Base-by-base conservation (phyloP, 1,284 basidiomycete species). In the Pseudomicrostroma phylloplanum region DNA sequence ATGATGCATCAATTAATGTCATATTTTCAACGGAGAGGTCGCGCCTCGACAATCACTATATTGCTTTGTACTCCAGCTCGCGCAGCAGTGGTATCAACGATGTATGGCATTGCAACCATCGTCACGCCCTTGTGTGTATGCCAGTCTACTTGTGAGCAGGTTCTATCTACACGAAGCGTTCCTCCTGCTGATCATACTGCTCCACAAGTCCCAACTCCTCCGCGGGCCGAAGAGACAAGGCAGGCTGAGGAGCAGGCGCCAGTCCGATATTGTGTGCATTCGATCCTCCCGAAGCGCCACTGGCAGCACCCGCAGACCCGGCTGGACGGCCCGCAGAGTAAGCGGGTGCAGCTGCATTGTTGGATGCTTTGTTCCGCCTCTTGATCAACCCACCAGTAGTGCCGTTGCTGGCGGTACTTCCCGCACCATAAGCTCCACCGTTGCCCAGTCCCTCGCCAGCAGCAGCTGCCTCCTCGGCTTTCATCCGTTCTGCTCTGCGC, bases 381-480 rank as follows among this genome's bases (percentile, higher is more conserved):
- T 54, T 54, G 17, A 54, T 23, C 3, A 54, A 7, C 13, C 51
- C 51, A 26, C 51, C 51, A 3, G 13, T 25, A 13, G 21, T 19
- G 15, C 51, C 19, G 51, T 19, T 23, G 51, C 25, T 23, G 21
- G 7, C 13, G 21, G 13, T 54, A 7, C 21, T 17, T 6, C 51
- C 30, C 9, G 30, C 3, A 36, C 4, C 30, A 36, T 36, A 36
- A 25, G 21, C 25, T 23, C 51, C 51, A 2, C 51, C 46, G 19
- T n/a, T 42, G n/a, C 40, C 56, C 13, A 61, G 61, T 19, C 64
- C 68, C 59, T 65, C 64, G 1, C 26, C 42, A 17, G 49, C 48
- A 11, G 49, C 40, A 49, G 62, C 67, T 12, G 65, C 68, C n/a
- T 70, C 67, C 48, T 73, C 71, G 26, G 67, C 66, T 26, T 68